Evolutionary conservation across 495 filamentous ascomycete genomes (phyloP).

Genomic region (Aspergillus ostianus): DNA sequence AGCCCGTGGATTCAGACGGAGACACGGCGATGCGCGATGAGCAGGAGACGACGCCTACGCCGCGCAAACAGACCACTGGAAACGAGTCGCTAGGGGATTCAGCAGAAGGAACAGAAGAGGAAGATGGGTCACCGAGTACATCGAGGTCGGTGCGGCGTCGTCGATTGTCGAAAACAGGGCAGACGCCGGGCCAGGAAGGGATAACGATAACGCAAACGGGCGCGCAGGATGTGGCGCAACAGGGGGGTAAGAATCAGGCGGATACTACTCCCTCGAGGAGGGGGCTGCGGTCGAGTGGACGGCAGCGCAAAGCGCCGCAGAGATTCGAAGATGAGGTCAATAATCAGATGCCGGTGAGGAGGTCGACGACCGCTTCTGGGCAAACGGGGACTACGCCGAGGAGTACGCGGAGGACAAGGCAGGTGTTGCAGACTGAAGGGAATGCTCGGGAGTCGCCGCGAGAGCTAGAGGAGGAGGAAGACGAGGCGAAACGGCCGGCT

Average conservation of each 20-base stretch:
- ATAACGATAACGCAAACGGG: background rate
- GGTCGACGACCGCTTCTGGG: conserved; percentile 22
- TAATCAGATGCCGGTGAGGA: conserved; percentile 27
- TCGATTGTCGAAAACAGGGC: conserved; percentile 23
- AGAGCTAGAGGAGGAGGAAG: conserved; percentile 9
- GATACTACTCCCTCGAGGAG: conserved; percentile 28
- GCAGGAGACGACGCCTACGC: conserved; percentile 18
- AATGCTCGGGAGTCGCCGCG: conserved; percentile 9
- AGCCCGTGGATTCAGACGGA: conserved; percentile 32
- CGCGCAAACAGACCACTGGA: conserved; percentile 11
- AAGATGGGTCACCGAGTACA: conserved; percentile 14
- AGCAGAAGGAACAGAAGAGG: conserved; percentile 1
- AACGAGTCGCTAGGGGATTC: conserved; percentile 3
- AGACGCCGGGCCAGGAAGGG: conserved; percentile 7
- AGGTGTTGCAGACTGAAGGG: conserved; percentile 12
- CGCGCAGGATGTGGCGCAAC: no score
- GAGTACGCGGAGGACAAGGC: conserved; percentile 24
- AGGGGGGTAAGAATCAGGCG: conserved; percentile 8
- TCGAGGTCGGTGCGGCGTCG: conserved; percentile 26
- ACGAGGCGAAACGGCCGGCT: conserved; percentile 7
- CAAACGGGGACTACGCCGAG: conserved; percentile 23
- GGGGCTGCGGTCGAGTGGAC: conserved; percentile 37
- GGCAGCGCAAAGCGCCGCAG: conserved; percentile 42
- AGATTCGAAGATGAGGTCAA: conserved; percentile 33
- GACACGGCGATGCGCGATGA: conserved; percentile 33